A percentile compares a stretch with the other conserved stretches of the same genome.
These are phyloP conservation scores for Escovopsis weberi DNA, from an alignment of 2,329 filamentous ascomycete species.

Conservation along the genomic window DNA sequence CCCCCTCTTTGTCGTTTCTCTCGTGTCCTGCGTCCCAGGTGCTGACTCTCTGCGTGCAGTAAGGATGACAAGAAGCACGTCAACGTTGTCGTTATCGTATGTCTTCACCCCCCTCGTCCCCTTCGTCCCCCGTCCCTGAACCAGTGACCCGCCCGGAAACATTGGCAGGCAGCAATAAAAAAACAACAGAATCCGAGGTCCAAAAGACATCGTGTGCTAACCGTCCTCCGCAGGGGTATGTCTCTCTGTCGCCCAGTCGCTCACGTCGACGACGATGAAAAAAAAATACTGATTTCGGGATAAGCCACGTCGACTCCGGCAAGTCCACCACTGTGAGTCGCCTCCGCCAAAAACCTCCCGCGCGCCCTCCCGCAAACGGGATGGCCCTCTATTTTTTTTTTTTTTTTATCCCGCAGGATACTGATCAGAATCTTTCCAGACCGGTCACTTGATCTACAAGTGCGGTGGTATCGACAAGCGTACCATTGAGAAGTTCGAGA, in stretches of 20 bases:
- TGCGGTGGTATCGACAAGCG: slow-evolving; percentile 99
- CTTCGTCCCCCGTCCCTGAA: background rate
- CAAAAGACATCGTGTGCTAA: slow-evolving; percentile 7
- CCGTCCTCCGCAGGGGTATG: slow-evolving; percentile 14
- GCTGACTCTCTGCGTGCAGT: slow-evolving; percentile 33
- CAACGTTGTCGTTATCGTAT: slow-evolving; percentile 89
- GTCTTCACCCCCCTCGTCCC: slow-evolving; percentile 9
- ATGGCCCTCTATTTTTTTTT: slow-evolving; percentile 2
- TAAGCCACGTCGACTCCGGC: slow-evolving; percentile 92
- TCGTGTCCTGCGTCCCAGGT: too few relatives aligned
- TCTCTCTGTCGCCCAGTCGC: slow-evolving; percentile 4
- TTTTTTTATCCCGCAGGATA: background rate
- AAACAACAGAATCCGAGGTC: too few relatives aligned
- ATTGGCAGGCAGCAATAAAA: too few relatives aligned
- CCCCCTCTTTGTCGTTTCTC: background rate
- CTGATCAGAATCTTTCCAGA: slow-evolving; percentile 27
- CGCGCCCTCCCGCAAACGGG: slow-evolving; percentile 3
- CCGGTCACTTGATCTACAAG: slow-evolving; percentile 98
- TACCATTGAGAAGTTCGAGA: slow-evolving; percentile 99
- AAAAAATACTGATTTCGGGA: slow-evolving; percentile 11
- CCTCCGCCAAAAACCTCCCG: background rate
- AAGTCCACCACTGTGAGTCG: slow-evolving; percentile 89
- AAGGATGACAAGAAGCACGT: slow-evolving; percentile 94
- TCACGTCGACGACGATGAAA: slow-evolving; percentile 15
- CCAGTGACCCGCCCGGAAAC: too few relatives aligned